Evolutionary conservation across 305 asterid species (phyloP).

Genomic region (Solanum chacoense): DNA sequence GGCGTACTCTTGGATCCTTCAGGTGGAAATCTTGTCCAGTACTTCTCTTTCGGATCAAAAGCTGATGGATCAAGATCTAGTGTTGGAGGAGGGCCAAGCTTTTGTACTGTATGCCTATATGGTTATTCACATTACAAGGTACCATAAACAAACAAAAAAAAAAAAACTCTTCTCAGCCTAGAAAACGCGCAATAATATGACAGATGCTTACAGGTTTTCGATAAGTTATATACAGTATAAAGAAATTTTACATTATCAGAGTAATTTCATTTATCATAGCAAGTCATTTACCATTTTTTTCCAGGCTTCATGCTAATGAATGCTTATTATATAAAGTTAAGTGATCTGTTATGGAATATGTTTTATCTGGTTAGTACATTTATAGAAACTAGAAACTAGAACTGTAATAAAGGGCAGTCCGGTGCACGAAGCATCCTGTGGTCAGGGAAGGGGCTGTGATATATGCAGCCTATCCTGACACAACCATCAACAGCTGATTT

Average conservation of each 20-base stretch:
- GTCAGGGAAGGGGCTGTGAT: not conserved
- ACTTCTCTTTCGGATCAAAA: slow-evolving; percentile 65
- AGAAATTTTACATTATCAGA: not conserved
- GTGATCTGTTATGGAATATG: not conserved
- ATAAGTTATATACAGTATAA: not conserved
- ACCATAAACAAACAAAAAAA: not conserved
- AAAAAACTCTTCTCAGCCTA: not conserved
- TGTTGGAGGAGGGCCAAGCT: slow-evolving; percentile 57
- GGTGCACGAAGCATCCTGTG: not conserved
- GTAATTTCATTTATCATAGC: not conserved
- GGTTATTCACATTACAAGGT: not conserved
- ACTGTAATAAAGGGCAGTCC: not conserved
- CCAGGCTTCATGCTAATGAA: not conserved
- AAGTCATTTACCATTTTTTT: not conserved
- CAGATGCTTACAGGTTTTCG: not conserved
- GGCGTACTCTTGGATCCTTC: slow-evolving; percentile 71
- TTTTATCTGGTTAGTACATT: not conserved
- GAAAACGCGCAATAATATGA: not conserved
- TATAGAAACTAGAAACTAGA: not conserved
- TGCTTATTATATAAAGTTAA: not conserved
- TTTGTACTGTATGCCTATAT: slow-evolving; percentile 59
- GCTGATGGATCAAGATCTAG: slow-evolving; percentile 60
- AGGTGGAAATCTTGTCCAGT: slow-evolving; percentile 67
- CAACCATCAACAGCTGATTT: not conserved
- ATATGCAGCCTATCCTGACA: not conserved